phyloP scores from a whole-genome alignment of 345 rosid genomes.

The Eucalyptus urophylla region DNA sequence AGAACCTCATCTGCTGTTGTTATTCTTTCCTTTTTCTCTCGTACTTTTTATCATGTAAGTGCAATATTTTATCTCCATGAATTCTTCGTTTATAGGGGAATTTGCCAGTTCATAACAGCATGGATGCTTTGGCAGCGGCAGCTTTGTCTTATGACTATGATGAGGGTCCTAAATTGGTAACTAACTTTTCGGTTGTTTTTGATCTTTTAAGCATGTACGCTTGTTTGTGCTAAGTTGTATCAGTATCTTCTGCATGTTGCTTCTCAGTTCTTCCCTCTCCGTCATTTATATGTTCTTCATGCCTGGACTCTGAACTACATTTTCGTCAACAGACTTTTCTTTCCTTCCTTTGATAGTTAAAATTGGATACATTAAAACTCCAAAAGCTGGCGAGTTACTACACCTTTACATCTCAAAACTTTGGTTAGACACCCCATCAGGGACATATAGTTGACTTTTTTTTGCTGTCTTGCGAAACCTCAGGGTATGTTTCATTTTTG shows the following conservation, averaged over 20 bases:
- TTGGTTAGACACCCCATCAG: not conserved
- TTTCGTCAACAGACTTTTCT: not conserved
- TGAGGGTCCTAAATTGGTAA: conserved; percentile 87
- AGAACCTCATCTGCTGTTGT: not conserved
- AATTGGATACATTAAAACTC: not conserved
- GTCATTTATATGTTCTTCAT: not conserved
- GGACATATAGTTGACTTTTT: not conserved
- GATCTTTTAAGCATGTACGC: not conserved
- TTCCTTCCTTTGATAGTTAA: not conserved
- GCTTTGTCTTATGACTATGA: conserved; percentile 72
- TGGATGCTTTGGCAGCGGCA: conserved; percentile 96
- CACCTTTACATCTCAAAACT: not conserved
- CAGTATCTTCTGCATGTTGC: not conserved
- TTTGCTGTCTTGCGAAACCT: not conserved
- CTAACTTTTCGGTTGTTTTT: not conserved
- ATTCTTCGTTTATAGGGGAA: conserved; percentile 33
- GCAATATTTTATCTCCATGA: not conserved
- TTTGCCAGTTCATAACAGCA: conserved; percentile 83
- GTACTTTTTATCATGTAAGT: not conserved
- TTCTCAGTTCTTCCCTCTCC: not conserved
- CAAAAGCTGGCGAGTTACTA: not conserved
- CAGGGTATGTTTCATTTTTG: not conserved
- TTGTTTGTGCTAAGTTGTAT: not conserved
- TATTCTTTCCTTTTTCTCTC: not conserved
- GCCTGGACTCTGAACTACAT: not conserved